Base-by-base conservation (phyloP, 202 grass and related monocot species). In the Saccharum hybrid region DNA sequence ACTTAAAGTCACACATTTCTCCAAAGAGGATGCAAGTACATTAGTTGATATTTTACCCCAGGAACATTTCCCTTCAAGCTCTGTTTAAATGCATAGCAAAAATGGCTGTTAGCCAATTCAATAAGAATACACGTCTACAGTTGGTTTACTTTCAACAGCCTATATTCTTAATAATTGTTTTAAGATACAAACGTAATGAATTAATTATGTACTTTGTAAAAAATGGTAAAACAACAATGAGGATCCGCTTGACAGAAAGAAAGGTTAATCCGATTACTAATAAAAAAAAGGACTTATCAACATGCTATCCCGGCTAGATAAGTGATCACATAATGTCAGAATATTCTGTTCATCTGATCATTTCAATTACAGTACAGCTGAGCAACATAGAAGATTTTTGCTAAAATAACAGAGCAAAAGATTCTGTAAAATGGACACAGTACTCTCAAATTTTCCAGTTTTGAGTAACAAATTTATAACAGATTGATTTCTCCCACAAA, bases 31-130 rank as follows among this genome's bases (percentile, higher is more conserved):
- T 79, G 82, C 89, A 83, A 96, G 91, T 74, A 89, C 82, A 90
- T 83, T 84, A 80, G 90, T 88, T 8, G 91, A 88, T 87, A 99
- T 96, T 85, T 93, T 92, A 71, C 93, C 96, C 87, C 91, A 96
- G 57, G 51, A 87, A 72, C 92, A 99, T 65, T 94, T 94, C 57
- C 96, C 96, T 91, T 92, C 89, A 88, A 90, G 68, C 75, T 99
- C 96, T 98, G 73, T 48, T 52, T 79, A 81, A 90, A 69, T 9
- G 68, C 37, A 85, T 61, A 15, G 86, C 68, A 83, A 70, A 42
- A 63, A 66, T 73, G 6, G 51, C 23, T 21, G 22, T 66, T 69
- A 78, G 68, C 74, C 49, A 52, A 81, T 72, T 81, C 16, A 37
- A 85, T 45, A 81, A 37, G 6, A 68, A 48, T 40, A 85, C 14